phyloP scores from a whole-genome alignment of 1,139 yeast species.

The Geotrichum aggregatum region DNA sequence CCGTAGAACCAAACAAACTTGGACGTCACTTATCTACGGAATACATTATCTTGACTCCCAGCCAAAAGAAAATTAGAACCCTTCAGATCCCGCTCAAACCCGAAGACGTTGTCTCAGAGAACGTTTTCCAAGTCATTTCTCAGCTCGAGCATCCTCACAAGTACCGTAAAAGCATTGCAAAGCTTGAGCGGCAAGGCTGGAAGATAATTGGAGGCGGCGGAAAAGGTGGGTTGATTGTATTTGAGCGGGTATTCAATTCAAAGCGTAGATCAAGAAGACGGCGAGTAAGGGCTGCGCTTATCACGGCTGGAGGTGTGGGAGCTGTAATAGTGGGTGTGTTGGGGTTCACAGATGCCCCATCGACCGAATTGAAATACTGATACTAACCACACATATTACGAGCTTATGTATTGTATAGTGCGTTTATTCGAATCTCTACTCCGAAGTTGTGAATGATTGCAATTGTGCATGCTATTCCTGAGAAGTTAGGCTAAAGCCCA shows the following conservation, averaged over 20 bases:
- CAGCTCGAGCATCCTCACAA: conserved; percentile 40
- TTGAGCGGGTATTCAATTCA: conserved; percentile 31
- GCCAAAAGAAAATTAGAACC: conserved; percentile 41
- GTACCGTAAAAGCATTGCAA: conserved; percentile 37
- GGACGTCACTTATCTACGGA: conserved; percentile 32
- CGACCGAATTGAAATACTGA: neutral
- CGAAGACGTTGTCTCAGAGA: conserved; percentile 36
- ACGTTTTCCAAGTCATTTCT: conserved; percentile 47
- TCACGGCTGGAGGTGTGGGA: neutral
- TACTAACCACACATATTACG: no score
- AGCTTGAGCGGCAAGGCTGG: conserved; percentile 46
- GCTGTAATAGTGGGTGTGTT: neutral
- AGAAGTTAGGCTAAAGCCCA: no score
- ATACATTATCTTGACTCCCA: conserved; percentile 47
- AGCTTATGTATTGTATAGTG: no score
- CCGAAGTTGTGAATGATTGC: no score
- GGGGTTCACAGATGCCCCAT: neutral
- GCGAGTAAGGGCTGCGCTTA: neutral
- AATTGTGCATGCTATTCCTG: no score
- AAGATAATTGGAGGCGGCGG: conserved; percentile 42
- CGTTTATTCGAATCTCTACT: no score
- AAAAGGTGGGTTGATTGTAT: conserved; percentile 40
- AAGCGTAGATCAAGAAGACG: neutral
- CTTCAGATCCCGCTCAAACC: conserved; percentile 43
- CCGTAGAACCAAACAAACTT: no score